Base-by-base conservation (phyloP, 2,329 filamentous ascomycete species). In the Bipolaris zeicola region DNA sequence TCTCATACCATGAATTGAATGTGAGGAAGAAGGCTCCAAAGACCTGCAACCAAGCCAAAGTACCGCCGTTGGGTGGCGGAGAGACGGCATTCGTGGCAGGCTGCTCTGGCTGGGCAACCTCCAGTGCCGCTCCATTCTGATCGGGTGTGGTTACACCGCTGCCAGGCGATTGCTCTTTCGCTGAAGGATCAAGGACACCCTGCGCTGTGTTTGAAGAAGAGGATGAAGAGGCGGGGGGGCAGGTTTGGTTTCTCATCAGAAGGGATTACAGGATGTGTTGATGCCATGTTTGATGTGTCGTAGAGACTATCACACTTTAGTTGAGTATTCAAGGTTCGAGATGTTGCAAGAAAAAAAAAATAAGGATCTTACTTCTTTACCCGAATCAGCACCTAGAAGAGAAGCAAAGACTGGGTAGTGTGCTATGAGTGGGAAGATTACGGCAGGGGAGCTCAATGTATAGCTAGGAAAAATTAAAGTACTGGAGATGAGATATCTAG, bases 41-140 rank as follows among this genome's bases (percentile, higher is more conserved):
- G 3, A 82, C 80, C 55, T 82, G 80, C 28, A 82, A 61, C 80
- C 80, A 82, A 5, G 80, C 80, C 58, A 58, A 68, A 6, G 78
- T 55, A 0, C 80, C 80, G 13, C 80, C 80, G 65, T 82, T 74
- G 0, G 80, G 80, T 20, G 81, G 78, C 16, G 68, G 68, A 16
- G 69, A 70, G 34, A 76, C 67, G 64, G 80, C 77, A 51, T 76
- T 77, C 33, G 80, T 74, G 34, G 74, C 79, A 24, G 61, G 62
- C 38, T 57, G 55, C 46, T 42, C 61, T 7, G 63, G 68, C 28
- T 59, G 63, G 1, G 66, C 67, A 3, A 55, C 58, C 50, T 69
- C 66, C 38, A 72, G 33, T 14, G 39, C 46, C 24, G 13, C 22
- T 28, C 14, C 14, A 28, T 44, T 47, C 5, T 42, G 8, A 22